Conservation (phyloP, 768 basidiomycete species). For the Asterophora parasitica region DNA sequence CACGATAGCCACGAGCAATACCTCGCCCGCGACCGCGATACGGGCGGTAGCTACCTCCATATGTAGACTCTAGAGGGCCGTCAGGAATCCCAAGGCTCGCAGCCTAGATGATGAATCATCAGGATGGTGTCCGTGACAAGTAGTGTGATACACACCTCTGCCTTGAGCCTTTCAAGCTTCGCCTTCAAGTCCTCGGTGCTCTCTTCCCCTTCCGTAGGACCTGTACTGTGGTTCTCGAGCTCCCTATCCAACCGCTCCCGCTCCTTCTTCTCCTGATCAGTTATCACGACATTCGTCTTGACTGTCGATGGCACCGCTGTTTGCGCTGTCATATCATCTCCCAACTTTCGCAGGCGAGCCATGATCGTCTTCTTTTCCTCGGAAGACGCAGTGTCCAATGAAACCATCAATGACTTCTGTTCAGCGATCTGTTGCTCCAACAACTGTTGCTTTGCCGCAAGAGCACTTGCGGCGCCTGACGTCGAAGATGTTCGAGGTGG, state of each 20-base stretch:
- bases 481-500: conserved; percentile 34
- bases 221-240: conserved; percentile 60
- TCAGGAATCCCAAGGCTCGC: conserved; percentile 70
- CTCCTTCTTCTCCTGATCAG: conserved; percentile 51
- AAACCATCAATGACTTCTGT: conserved; percentile 81
- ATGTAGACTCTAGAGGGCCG: conserved; percentile 31
- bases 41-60: conserved; percentile 49
- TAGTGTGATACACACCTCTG: conserved; percentile 50
- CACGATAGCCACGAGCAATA: conserved; percentile 49
- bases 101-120: conserved; percentile 40
- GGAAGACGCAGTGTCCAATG: conserved; percentile 53
- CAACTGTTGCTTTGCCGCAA: conserved; percentile 71
- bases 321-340: conserved; percentile 64
- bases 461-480: conserved; percentile 37
- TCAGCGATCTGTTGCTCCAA: conserved; percentile 82
- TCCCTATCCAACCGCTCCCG: conserved; percentile 76
- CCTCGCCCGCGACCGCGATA: conserved; percentile 69
- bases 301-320: conserved; percentile 24
- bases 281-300: conserved; percentile 20
- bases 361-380: conserved; percentile 81
- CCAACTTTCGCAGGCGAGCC: conserved; percentile 67
- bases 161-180: conserved; percentile 71
- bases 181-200: conserved; percentile 69
- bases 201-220: conserved; percentile 34
- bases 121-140: background rate